phyloP scores from a whole-genome alignment of 768 basidiomycete species.

The Suillus subalutaceus region DNA sequence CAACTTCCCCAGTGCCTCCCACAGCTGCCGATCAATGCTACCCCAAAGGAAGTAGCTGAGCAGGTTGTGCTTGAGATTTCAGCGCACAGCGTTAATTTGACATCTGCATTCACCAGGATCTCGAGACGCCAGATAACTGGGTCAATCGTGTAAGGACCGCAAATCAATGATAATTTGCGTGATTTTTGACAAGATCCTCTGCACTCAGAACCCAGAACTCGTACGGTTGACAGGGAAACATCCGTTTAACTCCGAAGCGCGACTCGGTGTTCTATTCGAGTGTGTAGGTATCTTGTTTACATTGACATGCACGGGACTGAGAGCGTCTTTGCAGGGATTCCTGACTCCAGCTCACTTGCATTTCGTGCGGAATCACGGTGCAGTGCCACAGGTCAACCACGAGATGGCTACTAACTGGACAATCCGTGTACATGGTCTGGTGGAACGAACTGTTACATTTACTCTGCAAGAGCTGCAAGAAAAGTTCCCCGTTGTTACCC shows the following conservation, averaged over 20 bases:
- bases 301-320: neutral
- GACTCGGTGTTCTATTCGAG: slow-evolving; percentile 45
- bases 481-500: slow-evolving; percentile 53
- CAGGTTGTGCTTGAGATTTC: slow-evolving; percentile 17
- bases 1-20: slow-evolving; percentile 25
- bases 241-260: slow-evolving; percentile 62
- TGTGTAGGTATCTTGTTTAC: slow-evolving; percentile 27
- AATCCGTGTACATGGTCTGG: slow-evolving; percentile 42
- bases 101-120: slow-evolving; percentile 25
- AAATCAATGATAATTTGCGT: neutral
- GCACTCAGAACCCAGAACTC: slow-evolving; percentile 37
- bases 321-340: slow-evolving; percentile 43
- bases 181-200: neutral
- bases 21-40: slow-evolving; percentile 25
- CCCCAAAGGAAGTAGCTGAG: slow-evolving; percentile 24
- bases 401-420: slow-evolving; percentile 45
- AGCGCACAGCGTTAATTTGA: neutral
- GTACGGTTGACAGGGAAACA: slow-evolving; percentile 60
- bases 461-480: slow-evolving; percentile 47
- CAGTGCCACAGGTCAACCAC: slow-evolving; percentile 51
- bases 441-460: slow-evolving; percentile 40
- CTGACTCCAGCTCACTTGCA: slow-evolving; percentile 55
- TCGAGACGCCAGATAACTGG: slow-evolving; percentile 45
- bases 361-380: slow-evolving; percentile 67
- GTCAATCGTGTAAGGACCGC: slow-evolving; percentile 34